Evolutionary conservation across 1,284 basidiomycete genomes (phyloP).

Genomic region (Volvariella volvacea): DNA sequence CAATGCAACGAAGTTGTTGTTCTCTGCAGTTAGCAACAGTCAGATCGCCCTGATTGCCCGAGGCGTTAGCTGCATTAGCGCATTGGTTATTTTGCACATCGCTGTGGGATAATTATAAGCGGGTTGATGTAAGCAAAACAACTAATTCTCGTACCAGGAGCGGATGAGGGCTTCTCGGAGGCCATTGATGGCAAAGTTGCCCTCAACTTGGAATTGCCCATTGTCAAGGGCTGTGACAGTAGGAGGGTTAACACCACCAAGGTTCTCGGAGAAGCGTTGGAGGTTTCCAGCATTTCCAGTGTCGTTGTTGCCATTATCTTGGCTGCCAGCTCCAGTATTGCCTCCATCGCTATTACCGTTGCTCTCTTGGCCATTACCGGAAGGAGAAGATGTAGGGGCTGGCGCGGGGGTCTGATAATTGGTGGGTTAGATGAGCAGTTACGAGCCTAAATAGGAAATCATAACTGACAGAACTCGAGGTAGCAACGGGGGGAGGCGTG

Average conservation of each 20-base stretch:
- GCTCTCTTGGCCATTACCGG: conserved; percentile 5
- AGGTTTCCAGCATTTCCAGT: conserved; percentile 20
- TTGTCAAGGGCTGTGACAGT: conserved; percentile 1
- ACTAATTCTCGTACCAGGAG: background rate
- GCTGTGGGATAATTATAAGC: conserved; percentile 15
- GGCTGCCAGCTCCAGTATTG: conserved; percentile 6
- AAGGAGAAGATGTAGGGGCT: conserved; percentile 9
- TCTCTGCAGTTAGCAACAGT: conserved; percentile 31
- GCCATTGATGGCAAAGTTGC: background rate
- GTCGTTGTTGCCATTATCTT: conserved; percentile 25
- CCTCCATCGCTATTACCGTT: conserved; percentile 9
- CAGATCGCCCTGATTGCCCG: conserved; percentile 31
- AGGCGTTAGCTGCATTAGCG: conserved; percentile 36
- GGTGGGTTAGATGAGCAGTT: conserved; percentile 1
- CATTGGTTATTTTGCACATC: conserved; percentile 40
- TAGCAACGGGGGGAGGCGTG: conserved; percentile 10
- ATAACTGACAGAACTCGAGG: conserved; percentile 7
- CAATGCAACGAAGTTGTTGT: conserved; percentile 27
- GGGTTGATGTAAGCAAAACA: background rate
- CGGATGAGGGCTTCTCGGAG: background rate
- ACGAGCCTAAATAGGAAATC: background rate
- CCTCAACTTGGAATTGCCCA: conserved; percentile 2
- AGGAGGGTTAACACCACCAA: background rate
- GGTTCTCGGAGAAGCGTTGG: background rate
- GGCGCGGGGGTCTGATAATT: conserved; percentile 4